Conservation (phyloP, 2,329 filamentous ascomycete species). For the Cyclaneusma minus region DNA sequence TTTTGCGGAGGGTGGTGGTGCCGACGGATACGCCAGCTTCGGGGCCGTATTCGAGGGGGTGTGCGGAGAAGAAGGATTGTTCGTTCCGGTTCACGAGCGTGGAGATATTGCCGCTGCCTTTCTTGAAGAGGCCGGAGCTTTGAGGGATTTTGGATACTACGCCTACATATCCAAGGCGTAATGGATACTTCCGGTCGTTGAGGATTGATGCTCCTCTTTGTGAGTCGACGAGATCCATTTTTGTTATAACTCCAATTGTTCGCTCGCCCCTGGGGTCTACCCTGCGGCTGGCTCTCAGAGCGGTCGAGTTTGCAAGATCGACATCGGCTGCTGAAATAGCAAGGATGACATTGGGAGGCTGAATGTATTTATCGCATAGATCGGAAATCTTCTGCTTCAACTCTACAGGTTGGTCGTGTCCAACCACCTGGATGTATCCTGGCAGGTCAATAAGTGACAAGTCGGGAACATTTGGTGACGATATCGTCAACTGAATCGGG, state of each 20-base stretch:
- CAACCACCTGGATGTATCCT: slow-evolving; percentile 92
- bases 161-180: slow-evolving; percentile 90
- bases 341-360: slow-evolving; percentile 86
- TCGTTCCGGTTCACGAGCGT: slow-evolving; percentile 79
- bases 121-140: slow-evolving; percentile 61
- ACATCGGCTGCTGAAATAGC: slow-evolving; percentile 97
- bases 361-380: slow-evolving; percentile 96
- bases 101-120: slow-evolving; percentile 65
- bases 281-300: slow-evolving; percentile 72
- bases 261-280: slow-evolving; percentile 90
- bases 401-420: slow-evolving; percentile 76
- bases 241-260: slow-evolving; percentile 97
- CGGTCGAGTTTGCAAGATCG: slow-evolving; percentile 90
- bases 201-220: slow-evolving; percentile 64
- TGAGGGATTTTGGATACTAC: slow-evolving; percentile 63
- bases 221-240: slow-evolving; percentile 94
- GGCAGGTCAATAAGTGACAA: slow-evolving; percentile 91
- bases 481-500: slow-evolving; percentile 88
- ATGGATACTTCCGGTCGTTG: slow-evolving; percentile 79
- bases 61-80: slow-evolving; percentile 68
- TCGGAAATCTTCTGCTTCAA: slow-evolving; percentile 93
- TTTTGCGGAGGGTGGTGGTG: slow-evolving; percentile 76
- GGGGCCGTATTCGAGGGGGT: slow-evolving; percentile 65
- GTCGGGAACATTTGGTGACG: slow-evolving; percentile 89
- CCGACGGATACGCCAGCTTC: slow-evolving; percentile 63